Conservation (phyloP, 768 basidiomycete genomes). For the Leccinum rimulosum region DNA sequence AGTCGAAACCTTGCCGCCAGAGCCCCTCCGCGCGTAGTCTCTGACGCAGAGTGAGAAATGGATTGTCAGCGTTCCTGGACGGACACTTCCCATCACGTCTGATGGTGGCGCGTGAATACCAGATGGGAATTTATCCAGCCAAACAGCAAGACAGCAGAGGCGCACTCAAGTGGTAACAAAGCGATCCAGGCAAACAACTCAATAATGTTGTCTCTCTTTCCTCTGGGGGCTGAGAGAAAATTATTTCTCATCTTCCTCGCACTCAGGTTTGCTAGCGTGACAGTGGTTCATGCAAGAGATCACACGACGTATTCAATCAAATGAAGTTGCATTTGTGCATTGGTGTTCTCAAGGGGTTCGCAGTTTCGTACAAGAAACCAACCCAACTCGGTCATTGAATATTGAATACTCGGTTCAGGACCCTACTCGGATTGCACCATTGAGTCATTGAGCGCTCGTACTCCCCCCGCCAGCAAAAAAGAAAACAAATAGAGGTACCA, state of each 20-base stretch:
- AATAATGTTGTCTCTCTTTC: not conserved
- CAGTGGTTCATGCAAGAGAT: not conserved
- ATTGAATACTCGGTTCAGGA: not conserved
- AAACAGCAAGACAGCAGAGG: not conserved
- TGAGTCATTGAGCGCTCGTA: not conserved
- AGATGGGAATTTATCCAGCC: not conserved
- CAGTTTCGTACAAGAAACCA: not conserved
- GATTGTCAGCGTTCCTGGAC: not conserved
- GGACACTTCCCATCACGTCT: not conserved
- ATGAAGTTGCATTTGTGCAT: not conserved
- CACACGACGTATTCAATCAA: not conserved
- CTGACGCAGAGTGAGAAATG: not conserved
- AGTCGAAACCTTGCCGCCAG: not conserved
- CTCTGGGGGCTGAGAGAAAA: not conserved
- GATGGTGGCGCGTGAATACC: not conserved
- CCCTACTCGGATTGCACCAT: not conserved
- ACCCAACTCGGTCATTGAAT: not conserved
- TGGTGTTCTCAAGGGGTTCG: not conserved
- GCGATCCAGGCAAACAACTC: not conserved
- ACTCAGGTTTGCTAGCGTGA: not conserved
- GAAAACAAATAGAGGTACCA: constrained; percentile 15
- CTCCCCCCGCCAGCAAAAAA: constrained; percentile 39
- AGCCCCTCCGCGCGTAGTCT: not conserved
- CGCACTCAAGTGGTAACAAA: not conserved
- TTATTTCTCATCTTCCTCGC: not conserved